Evolutionary conservation across 2,329 filamentous ascomycete species (phyloP).

Genomic region (Clathrospora elynae): DNA sequence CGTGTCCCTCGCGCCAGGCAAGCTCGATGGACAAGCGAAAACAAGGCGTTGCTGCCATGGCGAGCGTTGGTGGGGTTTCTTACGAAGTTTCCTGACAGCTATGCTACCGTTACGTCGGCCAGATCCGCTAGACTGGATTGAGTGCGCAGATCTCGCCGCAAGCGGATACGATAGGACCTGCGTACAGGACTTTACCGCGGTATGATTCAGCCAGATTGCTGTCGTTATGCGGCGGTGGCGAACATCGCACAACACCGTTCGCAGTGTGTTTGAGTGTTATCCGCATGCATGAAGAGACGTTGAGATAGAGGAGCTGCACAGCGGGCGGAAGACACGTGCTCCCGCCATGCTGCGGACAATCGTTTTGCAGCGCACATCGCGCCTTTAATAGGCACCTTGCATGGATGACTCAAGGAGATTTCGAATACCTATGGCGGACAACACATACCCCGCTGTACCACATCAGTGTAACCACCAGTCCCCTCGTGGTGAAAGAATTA

Average conservation of each 20-base stretch:
- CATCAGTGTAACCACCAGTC: slow-evolving; percentile 30
- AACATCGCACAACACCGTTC: slow-evolving; percentile 7
- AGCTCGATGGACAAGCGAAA: slow-evolving; percentile 25
- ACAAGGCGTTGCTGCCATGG: slow-evolving; percentile 32
- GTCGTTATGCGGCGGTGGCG: slow-evolving; percentile 17
- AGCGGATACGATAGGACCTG: slow-evolving; percentile 19
- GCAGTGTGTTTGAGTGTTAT: slow-evolving; percentile 11
- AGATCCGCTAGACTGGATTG: slow-evolving; percentile 27
- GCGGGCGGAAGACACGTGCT: slow-evolving; percentile 19
- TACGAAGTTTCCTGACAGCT: slow-evolving; percentile 32
- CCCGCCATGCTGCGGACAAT: slow-evolving; percentile 6
- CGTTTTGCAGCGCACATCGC: not conserved
- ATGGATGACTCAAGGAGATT: slow-evolving; percentile 7
- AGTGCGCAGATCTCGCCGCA: slow-evolving; percentile 17
- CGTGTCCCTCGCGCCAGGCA: slow-evolving; percentile 31
- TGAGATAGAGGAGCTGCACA: slow-evolving; percentile 8
- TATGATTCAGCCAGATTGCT: slow-evolving; percentile 36
- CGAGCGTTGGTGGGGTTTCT: slow-evolving; percentile 36
- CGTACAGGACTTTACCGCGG: slow-evolving; percentile 24
- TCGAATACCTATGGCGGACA: slow-evolving; percentile 11
- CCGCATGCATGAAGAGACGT: slow-evolving; percentile 2
- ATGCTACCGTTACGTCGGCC: slow-evolving; percentile 44
- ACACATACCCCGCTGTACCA: slow-evolving; percentile 23
- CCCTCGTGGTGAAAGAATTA: slow-evolving; percentile 19
- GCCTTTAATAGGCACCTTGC: slow-evolving; percentile 2